Base-by-base conservation (phyloP, 2,329 filamentous ascomycete genomes). In the Alternaria postmessia region DNA sequence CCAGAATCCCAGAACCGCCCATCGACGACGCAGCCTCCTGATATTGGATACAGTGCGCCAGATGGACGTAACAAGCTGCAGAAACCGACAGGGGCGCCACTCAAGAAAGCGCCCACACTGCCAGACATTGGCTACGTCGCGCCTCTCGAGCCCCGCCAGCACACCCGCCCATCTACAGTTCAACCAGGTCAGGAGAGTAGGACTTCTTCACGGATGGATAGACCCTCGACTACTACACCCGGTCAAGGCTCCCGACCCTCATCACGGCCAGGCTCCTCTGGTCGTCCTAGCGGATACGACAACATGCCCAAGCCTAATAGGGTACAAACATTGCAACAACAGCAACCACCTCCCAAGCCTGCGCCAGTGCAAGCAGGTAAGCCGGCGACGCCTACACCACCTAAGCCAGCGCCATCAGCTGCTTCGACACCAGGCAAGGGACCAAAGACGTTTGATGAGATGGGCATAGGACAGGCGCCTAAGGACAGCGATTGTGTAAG, bases 391-490 rank as follows among this genome's bases (percentile, higher is more conserved):
- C 67, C 72, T 28, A 67, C 73, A 14, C 63, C 74, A 6, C 63
- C 72, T 20, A 73, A 76, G 56, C 70, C 77, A n/a, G 61, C 72
- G 9, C 67, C 65, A n/a, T 65, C 75, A n/a, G 62, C 66, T 24
- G 46, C 67, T 26, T 61, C 66, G 59, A 62, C 77, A 46, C 82
- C 86, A 32, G 86, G 85, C 51, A 92, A 93, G 75, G 95, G 94
- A 11, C 94, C 95, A 1, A 92, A 95, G 71, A 98, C 95, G 0
- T 99, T 99, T 78, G 94, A 97, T 76, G 94, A 96, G 76, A 99
- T 99, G 95, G 95, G 95, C 39, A 94, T 99, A 70, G 92, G 93
- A 7, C 86, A 89, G 71, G 89, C 85, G 48, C 94, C 95, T 79
- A 86, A 89, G 63, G 92, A 97, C n/a, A 87, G 87, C 67, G 94